Evolutionary conservation across 1,284 basidiomycete species (phyloP).

Genomic region (Phaffia rhodozyma): DNA sequence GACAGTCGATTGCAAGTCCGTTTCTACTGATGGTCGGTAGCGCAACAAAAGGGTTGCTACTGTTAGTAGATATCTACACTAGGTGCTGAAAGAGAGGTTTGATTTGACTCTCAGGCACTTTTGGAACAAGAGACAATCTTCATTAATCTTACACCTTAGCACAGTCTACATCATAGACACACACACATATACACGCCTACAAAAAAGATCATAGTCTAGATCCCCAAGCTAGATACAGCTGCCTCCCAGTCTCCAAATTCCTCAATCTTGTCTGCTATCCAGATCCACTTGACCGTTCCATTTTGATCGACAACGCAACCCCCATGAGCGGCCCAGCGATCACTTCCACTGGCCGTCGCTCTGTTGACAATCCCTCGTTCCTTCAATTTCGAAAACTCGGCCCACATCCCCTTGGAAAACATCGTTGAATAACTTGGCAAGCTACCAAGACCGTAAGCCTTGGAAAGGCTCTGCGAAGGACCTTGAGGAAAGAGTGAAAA

Average conservation of each 20-base stretch:
- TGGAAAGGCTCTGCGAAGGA: not conserved
- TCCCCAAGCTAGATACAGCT: not conserved
- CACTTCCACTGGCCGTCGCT: conserved; percentile 9
- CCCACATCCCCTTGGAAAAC: not conserved
- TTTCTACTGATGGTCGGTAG: no score
- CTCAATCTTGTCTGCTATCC: conserved; percentile 9
- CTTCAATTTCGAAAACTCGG: conserved; percentile 1
- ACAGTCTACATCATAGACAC: not conserved
- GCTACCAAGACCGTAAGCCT: conserved; percentile 11
- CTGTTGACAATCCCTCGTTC: conserved; percentile 9
- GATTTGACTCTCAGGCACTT: not conserved
- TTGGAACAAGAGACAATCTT: no score
- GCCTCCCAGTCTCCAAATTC: conserved; percentile 13
- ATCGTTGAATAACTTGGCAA: not conserved
- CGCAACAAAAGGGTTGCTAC: not conserved
- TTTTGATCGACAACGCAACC: not conserved
- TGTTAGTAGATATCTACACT: not conserved
- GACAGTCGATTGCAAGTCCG: no score
- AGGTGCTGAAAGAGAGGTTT: not conserved
- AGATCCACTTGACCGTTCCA: conserved; percentile 5
- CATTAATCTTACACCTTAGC: not conserved
- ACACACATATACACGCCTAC: not conserved
- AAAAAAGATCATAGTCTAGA: not conserved
- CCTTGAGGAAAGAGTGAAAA: conserved; percentile 16
- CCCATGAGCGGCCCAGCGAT: conserved; percentile 14